phyloP scores from a whole-genome alignment of 768 basidiomycete species.

The Artomyces pyxidatus region DNA sequence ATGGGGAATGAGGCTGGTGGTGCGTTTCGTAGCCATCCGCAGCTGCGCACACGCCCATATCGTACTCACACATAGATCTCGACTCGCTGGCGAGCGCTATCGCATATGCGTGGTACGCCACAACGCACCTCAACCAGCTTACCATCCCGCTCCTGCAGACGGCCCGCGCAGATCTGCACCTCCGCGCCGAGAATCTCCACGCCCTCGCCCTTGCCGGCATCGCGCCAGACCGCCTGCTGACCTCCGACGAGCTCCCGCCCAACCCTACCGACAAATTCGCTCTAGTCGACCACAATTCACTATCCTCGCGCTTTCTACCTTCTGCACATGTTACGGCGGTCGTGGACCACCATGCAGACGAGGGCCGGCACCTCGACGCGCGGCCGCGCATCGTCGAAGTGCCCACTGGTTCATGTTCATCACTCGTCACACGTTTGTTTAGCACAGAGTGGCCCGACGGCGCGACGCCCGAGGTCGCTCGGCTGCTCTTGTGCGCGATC shows the following conservation, averaged over 20 bases:
- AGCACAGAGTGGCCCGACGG: slow-evolving; percentile 14
- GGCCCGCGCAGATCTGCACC: slow-evolving; percentile 52
- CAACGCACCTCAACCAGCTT: slow-evolving; percentile 31
- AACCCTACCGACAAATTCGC: slow-evolving; percentile 47
- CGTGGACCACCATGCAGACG: slow-evolving; percentile 91
- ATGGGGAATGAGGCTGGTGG: slow-evolving; percentile 98
- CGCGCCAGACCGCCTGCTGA: slow-evolving; percentile 49
- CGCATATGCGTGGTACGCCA: slow-evolving; percentile 71
- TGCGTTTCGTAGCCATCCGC: slow-evolving; percentile 24
- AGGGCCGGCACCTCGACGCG: slow-evolving; percentile 53
- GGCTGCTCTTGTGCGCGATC: slow-evolving; percentile 49
- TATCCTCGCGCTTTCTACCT: slow-evolving; percentile 35
- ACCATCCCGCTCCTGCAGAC: slow-evolving; percentile 71
- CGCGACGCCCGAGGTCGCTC: slow-evolving; percentile 13
- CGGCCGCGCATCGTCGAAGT: slow-evolving; percentile 57
- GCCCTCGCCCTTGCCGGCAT: slow-evolving; percentile 60
- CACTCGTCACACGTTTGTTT: slow-evolving; percentile 43
- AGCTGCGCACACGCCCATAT: background rate
- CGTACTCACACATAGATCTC: slow-evolving; percentile 51
- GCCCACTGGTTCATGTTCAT: slow-evolving; percentile 73
- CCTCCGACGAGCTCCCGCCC: slow-evolving; percentile 53
- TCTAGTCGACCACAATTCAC: slow-evolving; percentile 87
- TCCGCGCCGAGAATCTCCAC: slow-evolving; percentile 84
- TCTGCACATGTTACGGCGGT: slow-evolving; percentile 53
- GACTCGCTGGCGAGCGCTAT: slow-evolving; percentile 85